A percentile compares a stretch with the other conserved stretches of the same genome.
These are phyloP conservation scores for Pleurotus tuber-regium DNA, from an alignment of 768 basidiomycete genomes.

Conservation along the genomic window DNA sequence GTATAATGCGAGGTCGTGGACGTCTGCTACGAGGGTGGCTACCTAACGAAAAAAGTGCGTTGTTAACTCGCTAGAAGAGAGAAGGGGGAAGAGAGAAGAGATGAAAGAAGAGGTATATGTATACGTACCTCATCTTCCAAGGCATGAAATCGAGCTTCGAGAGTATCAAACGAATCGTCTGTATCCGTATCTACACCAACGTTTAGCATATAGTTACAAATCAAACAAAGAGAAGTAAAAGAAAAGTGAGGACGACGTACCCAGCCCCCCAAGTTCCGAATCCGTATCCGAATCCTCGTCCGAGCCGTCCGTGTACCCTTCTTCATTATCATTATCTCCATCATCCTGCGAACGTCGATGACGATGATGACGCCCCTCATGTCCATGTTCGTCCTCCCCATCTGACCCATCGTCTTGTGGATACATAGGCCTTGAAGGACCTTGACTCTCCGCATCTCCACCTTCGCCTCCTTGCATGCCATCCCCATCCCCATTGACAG, in stretches of 20 bases:
- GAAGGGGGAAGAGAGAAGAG: background rate
- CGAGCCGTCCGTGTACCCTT: constrained; percentile 60
- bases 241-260: background rate
- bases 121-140: constrained; percentile 76
- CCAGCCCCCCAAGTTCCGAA: constrained; percentile 23
- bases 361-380: constrained; percentile 9
- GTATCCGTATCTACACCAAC: constrained; percentile 28
- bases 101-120: background rate
- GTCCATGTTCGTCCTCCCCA: background rate
- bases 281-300: constrained; percentile 56
- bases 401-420: constrained; percentile 6
- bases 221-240: background rate
- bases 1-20: constrained; percentile 86
- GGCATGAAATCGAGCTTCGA: constrained; percentile 83
- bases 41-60: no score
- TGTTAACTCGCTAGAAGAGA: no score
- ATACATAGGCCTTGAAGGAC: constrained; percentile 7
- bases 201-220: background rate
- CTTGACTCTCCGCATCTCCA: constrained; percentile 1
- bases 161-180: constrained; percentile 62
- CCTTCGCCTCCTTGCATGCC: background rate
- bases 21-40: constrained; percentile 89
- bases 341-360: no score
- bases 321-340: no score
- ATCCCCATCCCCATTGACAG: background rate